A percentile compares a stretch with the other conserved stretches of the same genome.
Conservation (phyloP, 176 grass and related monocot genomes). For the Tuctoria greenei region DNA sequence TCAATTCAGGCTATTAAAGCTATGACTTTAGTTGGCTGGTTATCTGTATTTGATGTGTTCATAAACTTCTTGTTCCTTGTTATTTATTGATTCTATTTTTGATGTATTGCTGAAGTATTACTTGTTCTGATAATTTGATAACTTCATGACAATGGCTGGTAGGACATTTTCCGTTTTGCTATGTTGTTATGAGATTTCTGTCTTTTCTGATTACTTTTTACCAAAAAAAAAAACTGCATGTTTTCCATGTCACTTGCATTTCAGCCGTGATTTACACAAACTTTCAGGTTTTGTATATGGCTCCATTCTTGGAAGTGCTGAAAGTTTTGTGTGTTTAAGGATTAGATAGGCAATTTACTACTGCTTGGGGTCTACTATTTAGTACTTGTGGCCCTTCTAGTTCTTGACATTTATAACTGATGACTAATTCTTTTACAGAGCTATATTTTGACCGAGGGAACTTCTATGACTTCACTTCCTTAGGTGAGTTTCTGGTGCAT, state of each 20-base stretch:
- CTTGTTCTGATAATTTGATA: not conserved
- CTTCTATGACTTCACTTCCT: slow-evolving; percentile 91
- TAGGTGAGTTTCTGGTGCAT: slow-evolving; percentile 51
- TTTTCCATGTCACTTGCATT: not conserved
- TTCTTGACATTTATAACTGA: slow-evolving; percentile 1
- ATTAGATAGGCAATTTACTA: not conserved
- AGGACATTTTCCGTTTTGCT: not conserved
- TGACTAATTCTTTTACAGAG: slow-evolving; percentile 42
- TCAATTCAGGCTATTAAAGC: not conserved
- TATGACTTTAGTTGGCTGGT: not conserved
- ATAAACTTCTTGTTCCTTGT: not conserved
- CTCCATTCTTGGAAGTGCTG: not conserved
- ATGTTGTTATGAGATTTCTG: not conserved
- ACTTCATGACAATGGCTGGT: not conserved
- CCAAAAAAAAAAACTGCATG: not conserved
- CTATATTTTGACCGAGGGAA: slow-evolving; percentile 85
- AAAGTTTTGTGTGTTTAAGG: not conserved
- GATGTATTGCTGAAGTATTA: not conserved
- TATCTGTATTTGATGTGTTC: slow-evolving; percentile 7
- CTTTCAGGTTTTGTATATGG: not conserved
- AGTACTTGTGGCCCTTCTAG: not conserved
- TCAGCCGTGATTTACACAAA: not conserved
- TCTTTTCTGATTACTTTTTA: not conserved
- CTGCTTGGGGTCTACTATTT: slow-evolving; percentile 2
- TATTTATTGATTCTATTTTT: not conserved